phyloP scores from a whole-genome alignment of 345 rosid genomes.

The Cardamine resedifolia region DNA sequence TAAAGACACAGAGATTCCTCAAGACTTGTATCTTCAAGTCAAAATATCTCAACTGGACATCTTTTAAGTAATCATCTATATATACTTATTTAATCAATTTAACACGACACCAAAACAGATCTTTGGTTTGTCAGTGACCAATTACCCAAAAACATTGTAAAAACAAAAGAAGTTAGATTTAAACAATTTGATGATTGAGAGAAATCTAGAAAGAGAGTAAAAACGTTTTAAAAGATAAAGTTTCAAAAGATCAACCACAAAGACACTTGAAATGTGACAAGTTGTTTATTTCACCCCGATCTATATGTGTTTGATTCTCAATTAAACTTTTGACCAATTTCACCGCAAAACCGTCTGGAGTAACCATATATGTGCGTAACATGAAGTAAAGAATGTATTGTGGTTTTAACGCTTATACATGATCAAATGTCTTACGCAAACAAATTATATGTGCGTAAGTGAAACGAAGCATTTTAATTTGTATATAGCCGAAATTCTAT shows the following conservation, averaged over 20 bases:
- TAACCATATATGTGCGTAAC: too few species aligned
- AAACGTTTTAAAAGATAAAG: background rate
- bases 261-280: background rate
- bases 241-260: background rate
- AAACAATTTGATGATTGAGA: background rate
- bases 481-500: conserved; percentile 5
- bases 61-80: background rate
- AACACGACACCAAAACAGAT: background rate
- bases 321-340: background rate
- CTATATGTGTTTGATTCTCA: background rate
- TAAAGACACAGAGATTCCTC: background rate
- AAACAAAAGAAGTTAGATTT: background rate
- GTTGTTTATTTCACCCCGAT: background rate
- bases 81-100: background rate
- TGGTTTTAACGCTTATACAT: background rate
- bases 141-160: background rate
- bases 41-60: background rate
- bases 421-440: background rate
- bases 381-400: background rate
- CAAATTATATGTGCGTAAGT: background rate
- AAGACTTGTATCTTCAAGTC: background rate
- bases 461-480: conserved; percentile 6
- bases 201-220: background rate
- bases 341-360: background rate
- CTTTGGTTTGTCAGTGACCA: background rate